These are phyloP conservation scores for Verticillium nonalfalfae DNA, from an alignment of 2,329 filamentous ascomycete species.

Conservation along the genomic window DNA sequence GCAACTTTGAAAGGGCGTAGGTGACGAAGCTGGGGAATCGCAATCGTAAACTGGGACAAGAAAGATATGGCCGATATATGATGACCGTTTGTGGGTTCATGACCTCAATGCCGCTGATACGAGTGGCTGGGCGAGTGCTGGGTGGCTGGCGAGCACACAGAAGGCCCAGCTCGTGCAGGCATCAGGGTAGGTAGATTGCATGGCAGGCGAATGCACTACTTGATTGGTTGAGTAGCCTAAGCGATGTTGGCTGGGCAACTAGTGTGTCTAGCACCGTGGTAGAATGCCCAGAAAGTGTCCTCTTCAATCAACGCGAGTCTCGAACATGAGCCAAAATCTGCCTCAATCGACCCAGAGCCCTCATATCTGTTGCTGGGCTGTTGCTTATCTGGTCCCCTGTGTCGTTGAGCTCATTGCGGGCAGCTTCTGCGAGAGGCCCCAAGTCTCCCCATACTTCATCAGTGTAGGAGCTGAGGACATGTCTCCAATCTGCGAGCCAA, in stretches of 20 bases:
- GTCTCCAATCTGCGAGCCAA: slow-evolving; percentile 51
- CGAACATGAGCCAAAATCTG: slow-evolving; percentile 30
- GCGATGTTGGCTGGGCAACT: slow-evolving; percentile 8
- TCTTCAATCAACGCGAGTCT: slow-evolving; percentile 11
- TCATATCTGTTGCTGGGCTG: slow-evolving; percentile 11
- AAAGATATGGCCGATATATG: not conserved
- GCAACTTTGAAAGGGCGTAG: too few species aligned
- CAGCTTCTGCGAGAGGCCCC: slow-evolving; percentile 47
- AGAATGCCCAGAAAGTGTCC: not conserved
- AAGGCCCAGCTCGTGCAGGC: not conserved
- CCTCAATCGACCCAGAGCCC: slow-evolving; percentile 25
- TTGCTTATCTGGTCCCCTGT: slow-evolving; percentile 3
- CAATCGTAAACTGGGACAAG: too few species aligned
- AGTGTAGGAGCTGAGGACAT: slow-evolving; percentile 49
- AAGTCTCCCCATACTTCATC: slow-evolving; percentile 67
- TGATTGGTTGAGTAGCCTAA: not conserved
- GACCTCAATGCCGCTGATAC: not conserved
- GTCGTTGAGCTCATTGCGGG: slow-evolving; percentile 46
- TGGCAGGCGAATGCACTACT: not conserved
- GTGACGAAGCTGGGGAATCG: too few species aligned
- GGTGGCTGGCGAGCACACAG: not conserved
- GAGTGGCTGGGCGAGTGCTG: not conserved
- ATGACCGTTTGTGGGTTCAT: not conserved
- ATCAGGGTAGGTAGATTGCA: not conserved
- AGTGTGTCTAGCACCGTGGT: not conserved